These are phyloP conservation scores for Auricularia sp. DNA, from an alignment of 768 basidiomycete genomes.

Conservation along the genomic window DNA sequence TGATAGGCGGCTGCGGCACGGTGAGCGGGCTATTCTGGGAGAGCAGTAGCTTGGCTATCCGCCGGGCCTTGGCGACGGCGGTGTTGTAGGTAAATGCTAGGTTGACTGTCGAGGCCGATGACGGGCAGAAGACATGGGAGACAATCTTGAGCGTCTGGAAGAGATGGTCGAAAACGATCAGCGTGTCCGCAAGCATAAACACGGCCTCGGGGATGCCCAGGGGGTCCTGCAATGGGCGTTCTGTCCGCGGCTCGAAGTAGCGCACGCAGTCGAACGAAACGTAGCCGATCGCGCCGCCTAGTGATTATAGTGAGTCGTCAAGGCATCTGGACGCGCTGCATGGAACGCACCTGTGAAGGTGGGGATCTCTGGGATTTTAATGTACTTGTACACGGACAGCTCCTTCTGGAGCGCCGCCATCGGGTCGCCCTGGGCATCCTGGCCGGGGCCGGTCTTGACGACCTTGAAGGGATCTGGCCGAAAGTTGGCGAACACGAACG, in stretches of 20 bases:
- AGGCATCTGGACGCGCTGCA: not conserved
- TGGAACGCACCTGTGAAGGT: conserved; percentile 62
- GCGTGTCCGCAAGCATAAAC: conserved; percentile 94
- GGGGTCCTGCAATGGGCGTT: conserved; percentile 59
- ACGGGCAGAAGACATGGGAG: conserved; percentile 87
- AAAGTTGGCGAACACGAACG: not conserved
- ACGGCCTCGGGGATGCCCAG: conserved; percentile 88
- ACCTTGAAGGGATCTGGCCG: conserved; percentile 82
- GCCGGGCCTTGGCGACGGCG: conserved; percentile 70
- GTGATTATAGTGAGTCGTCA: not conserved
- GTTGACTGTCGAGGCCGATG: conserved; percentile 36
- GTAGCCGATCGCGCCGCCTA: conserved; percentile 93
- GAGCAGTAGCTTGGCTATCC: conserved; percentile 65
- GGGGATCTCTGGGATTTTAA: conserved; percentile 83
- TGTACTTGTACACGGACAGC: conserved; percentile 76
- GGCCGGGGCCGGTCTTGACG: conserved; percentile 76
- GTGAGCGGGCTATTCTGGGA: conserved; percentile 11
- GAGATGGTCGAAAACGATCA: conserved; percentile 94
- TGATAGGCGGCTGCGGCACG: conserved; percentile 51
- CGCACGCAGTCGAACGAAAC: conserved; percentile 95
- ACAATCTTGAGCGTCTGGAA: conserved; percentile 92
- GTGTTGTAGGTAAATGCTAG: conserved; percentile 82
- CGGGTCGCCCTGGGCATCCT: conserved; percentile 82
- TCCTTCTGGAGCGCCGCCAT: conserved; percentile 76
- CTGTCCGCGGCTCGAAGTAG: conserved; percentile 91